A percentile compares a stretch with the other conserved stretches of the same genome.
These are phyloP conservation scores for Linnemannia elongata DNA, from an alignment of 192 early-diverging fungal species.

Conservation along the genomic window DNA sequence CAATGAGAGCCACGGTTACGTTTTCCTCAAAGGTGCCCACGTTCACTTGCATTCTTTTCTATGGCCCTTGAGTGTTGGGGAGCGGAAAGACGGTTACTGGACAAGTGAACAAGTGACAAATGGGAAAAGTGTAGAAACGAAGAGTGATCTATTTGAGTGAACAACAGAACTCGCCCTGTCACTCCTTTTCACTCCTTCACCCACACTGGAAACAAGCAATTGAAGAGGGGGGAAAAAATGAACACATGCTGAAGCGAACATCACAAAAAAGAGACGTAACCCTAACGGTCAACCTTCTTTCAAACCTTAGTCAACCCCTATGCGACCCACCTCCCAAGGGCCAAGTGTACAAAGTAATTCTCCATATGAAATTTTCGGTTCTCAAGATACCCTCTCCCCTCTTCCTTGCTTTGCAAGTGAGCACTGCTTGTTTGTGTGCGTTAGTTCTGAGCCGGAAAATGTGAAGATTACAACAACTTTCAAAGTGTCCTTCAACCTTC, in stretches of 20 bases:
- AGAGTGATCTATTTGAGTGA: neutral
- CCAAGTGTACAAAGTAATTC: neutral
- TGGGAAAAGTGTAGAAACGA: neutral
- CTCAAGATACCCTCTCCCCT: neutral
- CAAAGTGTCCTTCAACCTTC: neutral
- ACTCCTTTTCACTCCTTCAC: neutral
- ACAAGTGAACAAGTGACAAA: conserved; percentile 3
- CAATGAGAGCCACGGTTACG: neutral
- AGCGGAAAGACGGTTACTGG: neutral
- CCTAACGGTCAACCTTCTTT: neutral
- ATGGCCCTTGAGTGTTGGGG: neutral
- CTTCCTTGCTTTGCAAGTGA: neutral
- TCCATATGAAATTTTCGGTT: neutral
- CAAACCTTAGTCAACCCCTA: conserved; percentile 4
- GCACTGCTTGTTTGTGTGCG: neutral
- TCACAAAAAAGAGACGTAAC: neutral
- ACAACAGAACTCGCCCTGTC: neutral
- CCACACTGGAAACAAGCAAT: neutral
- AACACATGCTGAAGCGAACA: conserved; percentile 10
- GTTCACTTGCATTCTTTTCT: neutral
- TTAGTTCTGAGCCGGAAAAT: conserved; percentile 6
- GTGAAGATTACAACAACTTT: neutral
- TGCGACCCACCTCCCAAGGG: neutral
- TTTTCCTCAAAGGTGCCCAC: neutral
- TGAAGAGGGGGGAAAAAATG: neutral